A percentile compares a stretch with the other conserved stretches of the same genome.
These are phyloP conservation scores for Collybia mongolica DNA, from an alignment of 768 basidiomycete genomes.

Conservation along the genomic window DNA sequence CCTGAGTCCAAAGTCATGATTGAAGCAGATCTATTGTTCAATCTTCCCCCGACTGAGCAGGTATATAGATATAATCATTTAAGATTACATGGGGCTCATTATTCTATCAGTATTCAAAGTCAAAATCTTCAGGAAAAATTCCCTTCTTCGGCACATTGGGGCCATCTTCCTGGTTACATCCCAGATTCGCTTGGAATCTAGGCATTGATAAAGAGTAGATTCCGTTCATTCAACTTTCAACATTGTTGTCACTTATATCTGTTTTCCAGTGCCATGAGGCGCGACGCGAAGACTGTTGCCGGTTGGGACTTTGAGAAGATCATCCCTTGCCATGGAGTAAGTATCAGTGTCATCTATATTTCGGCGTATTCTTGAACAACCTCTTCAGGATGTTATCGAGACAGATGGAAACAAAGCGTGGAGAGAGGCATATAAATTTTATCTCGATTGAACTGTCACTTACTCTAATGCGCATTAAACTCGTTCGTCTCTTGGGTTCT, in stretches of 20 bases:
- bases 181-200: conserved; percentile 24
- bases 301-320: conserved; percentile 68
- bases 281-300: conserved; percentile 57
- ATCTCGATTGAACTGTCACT: conserved; percentile 10
- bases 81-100: neutral
- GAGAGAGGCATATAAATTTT: conserved; percentile 33
- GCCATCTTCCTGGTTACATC: conserved; percentile 26
- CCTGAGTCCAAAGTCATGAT: conserved; percentile 61
- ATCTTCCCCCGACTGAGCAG: conserved; percentile 78
- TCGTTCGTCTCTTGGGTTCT: too few relatives aligned
- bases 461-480: neutral
- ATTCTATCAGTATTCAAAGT: conserved; percentile 31
- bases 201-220: conserved; percentile 32
- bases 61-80: conserved; percentile 21
- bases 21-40: conserved; percentile 77
- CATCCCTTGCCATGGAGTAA: conserved; percentile 59
- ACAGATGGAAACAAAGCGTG: conserved; percentile 52
- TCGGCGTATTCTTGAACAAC: neutral
- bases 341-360: conserved; percentile 4
- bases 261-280: conserved; percentile 47
- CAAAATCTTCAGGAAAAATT: conserved; percentile 21
- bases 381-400: conserved; percentile 50
- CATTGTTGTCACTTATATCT: neutral
- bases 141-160: conserved; percentile 27
- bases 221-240: neutral